Percentiles rank a stretch among this genome's conserved stretches.
Conservation (phyloP, 345 rosid species). For the Rhodamnia rubescens region DNA sequence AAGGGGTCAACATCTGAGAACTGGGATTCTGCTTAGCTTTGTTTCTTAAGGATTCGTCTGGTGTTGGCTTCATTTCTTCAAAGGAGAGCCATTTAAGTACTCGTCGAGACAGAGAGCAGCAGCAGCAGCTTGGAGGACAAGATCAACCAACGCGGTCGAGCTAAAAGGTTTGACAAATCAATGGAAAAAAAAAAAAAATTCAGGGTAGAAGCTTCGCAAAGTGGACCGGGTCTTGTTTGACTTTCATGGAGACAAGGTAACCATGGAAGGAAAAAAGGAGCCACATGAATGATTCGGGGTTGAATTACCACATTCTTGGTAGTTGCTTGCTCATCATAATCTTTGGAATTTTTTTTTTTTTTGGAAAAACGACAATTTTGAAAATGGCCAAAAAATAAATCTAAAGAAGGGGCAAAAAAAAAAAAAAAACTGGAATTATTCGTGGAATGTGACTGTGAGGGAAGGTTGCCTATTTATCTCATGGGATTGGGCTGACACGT, state of each 20-base stretch:
- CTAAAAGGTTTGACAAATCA: neutral
- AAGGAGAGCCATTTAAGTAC: neutral
- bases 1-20: neutral
- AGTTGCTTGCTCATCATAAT: neutral
- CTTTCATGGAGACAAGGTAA: neutral
- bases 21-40: neutral
- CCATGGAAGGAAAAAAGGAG: neutral
- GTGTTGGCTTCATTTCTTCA: neutral
- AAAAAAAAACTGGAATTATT: neutral
- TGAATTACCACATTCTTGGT: neutral
- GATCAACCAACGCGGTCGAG: neutral
- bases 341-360: too few relatives aligned
- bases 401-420: neutral
- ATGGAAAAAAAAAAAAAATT: neutral
- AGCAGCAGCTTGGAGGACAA: neutral
- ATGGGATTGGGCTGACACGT: neutral
- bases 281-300: neutral
- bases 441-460: neutral
- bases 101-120: neutral
- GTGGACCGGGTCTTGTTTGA: neutral
- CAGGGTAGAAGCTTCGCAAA: neutral
- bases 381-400: neutral
- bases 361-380: neutral
- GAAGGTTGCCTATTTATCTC: neutral
- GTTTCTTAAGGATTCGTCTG: neutral